phyloP scores from a whole-genome alignment of 257 asterid species.

The Solanum chaucha region DNA sequence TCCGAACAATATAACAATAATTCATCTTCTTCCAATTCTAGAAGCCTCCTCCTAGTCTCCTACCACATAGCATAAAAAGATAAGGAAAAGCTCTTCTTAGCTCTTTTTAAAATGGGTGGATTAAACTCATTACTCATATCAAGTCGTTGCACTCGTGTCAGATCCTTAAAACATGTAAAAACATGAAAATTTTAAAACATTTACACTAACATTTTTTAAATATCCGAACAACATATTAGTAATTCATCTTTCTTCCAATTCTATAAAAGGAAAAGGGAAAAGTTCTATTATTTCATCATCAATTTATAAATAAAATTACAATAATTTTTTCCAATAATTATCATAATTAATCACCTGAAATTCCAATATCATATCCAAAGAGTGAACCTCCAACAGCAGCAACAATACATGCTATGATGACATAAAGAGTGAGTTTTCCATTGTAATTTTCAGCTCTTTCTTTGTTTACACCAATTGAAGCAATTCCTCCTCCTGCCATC shows the following conservation, averaged over 20 bases:
- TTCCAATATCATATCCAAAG: slow-evolving; percentile 77
- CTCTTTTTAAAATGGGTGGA: not conserved
- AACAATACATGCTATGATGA: slow-evolving; percentile 43
- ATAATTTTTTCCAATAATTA: not conserved
- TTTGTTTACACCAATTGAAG: slow-evolving; percentile 40
- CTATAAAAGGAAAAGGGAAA: not conserved
- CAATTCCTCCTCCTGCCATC: slow-evolving; percentile 67
- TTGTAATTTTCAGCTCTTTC: slow-evolving; percentile 61
- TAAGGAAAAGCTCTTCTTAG: not conserved
- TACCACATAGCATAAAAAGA: not conserved
- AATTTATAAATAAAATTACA: not conserved
- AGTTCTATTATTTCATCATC: not conserved
- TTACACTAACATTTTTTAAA: not conserved
- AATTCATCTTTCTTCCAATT: not conserved
- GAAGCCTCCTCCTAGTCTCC: not conserved
- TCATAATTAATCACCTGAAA: slow-evolving; percentile 39
- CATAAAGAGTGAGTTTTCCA: slow-evolving; percentile 53
- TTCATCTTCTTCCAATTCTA: not conserved
- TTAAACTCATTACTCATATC: not conserved
- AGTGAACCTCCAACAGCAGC: slow-evolving; percentile 78
- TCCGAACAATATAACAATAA: not conserved
- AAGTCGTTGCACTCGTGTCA: not conserved
- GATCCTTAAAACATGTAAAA: not conserved
- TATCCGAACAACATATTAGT: not conserved
- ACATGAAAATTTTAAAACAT: not conserved